These are phyloP conservation scores for Phytophthora constricta DNA, from an alignment of 352 stramenopile species.

Conservation along the genomic window DNA sequence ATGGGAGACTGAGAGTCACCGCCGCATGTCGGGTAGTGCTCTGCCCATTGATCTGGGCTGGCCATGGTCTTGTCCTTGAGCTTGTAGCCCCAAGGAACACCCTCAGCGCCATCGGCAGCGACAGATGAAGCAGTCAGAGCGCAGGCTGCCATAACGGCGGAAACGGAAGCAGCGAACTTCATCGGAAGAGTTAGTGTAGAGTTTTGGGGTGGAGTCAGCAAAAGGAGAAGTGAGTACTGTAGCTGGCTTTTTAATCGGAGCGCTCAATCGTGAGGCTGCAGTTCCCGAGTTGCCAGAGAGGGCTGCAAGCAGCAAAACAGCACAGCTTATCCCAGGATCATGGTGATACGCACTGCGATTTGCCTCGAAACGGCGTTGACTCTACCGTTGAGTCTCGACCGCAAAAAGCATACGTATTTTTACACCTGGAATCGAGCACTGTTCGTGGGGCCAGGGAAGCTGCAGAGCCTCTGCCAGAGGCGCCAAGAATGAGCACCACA, in stretches of 20 bases:
- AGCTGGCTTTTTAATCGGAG: not conserved
- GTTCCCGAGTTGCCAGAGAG: slow-evolving; percentile 3
- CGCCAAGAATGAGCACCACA: too few species aligned
- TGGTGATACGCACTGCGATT: too few species aligned
- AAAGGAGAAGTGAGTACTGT: slow-evolving; percentile 19
- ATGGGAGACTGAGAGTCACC: slow-evolving; percentile 39
- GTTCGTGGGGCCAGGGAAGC: slow-evolving; percentile 18
- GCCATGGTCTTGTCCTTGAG: slow-evolving; percentile 9
- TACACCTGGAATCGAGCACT: slow-evolving; percentile 8
- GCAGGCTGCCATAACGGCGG: slow-evolving; percentile 4
- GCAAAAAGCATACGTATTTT: too few species aligned
- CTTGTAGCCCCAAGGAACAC: slow-evolving; percentile 36
- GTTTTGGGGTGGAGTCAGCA: not conserved
- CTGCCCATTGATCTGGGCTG: slow-evolving; percentile 24
- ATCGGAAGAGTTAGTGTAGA: slow-evolving; percentile 4
- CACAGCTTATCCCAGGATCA: not conserved
- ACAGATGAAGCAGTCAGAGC: slow-evolving; percentile 11
- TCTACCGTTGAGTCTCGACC: too few species aligned
- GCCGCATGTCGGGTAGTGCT: slow-evolving; percentile 20
- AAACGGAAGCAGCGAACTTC: slow-evolving; percentile 13
- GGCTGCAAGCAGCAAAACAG: not conserved
- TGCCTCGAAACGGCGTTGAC: too few species aligned
- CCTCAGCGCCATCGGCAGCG: slow-evolving; percentile 3
- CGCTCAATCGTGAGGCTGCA: not conserved
- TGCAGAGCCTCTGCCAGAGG: slow-evolving; percentile 19